Conservation (phyloP, 2,329 filamentous ascomycete genomes). For the Xylariaceae sp. region DNA sequence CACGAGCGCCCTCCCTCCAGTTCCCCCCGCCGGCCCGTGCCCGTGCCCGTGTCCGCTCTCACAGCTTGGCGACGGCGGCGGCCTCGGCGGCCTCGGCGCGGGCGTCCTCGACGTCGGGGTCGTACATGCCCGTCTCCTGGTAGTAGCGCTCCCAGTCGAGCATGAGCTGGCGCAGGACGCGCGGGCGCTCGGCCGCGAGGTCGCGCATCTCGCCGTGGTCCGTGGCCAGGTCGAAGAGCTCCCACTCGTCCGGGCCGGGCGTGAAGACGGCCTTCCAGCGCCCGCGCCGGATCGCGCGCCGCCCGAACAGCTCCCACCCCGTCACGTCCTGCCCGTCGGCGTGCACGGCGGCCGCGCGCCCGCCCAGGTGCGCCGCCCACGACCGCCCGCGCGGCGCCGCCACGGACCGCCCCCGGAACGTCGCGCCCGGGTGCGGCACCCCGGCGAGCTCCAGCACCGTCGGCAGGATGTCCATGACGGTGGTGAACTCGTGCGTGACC, state of each 20-base stretch:
- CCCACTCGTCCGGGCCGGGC: slow-evolving; percentile 19
- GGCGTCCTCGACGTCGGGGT: slow-evolving; percentile 11
- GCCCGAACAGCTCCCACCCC: slow-evolving; percentile 30
- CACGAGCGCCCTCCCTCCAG: no score
- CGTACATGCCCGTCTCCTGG: slow-evolving; percentile 39
- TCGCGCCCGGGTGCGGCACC: slow-evolving; percentile 24
- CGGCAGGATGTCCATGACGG: slow-evolving; percentile 41
- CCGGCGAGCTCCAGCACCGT: slow-evolving; percentile 34
- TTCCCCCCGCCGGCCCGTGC: no score
- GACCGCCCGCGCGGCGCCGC: background rate
- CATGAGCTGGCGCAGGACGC: slow-evolving; percentile 1
- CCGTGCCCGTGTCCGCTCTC: no score
- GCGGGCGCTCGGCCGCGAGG: slow-evolving; percentile 10
- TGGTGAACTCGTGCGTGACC: slow-evolving; percentile 41
- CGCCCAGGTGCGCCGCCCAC: slow-evolving; percentile 1
- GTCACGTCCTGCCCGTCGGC: slow-evolving; percentile 15
- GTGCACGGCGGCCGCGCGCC: slow-evolving; percentile 13
- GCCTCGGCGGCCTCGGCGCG: background rate
- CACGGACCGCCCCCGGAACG: slow-evolving; percentile 15
- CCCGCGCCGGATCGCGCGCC: slow-evolving; percentile 24
- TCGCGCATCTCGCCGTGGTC: slow-evolving; percentile 21
- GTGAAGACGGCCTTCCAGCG: slow-evolving; percentile 25
- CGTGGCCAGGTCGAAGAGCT: slow-evolving; percentile 18
- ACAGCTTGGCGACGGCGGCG: no score
- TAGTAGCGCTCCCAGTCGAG: slow-evolving; percentile 33